Conservation (phyloP, 495 filamentous ascomycete species). For the Penicillium cosmopolitanum region DNA sequence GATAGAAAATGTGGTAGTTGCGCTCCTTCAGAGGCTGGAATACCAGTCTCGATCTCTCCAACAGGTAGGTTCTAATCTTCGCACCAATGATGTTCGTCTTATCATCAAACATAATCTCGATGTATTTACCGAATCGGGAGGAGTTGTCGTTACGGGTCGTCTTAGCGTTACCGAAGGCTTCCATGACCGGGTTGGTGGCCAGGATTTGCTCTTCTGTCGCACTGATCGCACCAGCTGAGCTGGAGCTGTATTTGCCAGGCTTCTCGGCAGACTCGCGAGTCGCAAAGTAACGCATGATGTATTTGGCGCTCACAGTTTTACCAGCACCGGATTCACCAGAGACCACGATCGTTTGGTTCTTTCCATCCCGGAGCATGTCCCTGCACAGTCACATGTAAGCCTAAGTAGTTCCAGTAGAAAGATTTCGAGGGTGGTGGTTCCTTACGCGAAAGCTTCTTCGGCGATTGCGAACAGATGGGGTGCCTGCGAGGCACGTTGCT, state of each 20-base stretch:
- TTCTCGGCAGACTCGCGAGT: slow-evolving; percentile 94
- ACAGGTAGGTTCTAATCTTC: slow-evolving; percentile 91
- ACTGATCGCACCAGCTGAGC: slow-evolving; percentile 86
- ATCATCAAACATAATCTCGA: slow-evolving; percentile 98
- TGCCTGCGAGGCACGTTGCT: slow-evolving; percentile 92
- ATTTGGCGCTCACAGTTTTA: slow-evolving; percentile 99
- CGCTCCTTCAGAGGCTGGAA: slow-evolving; percentile 97
- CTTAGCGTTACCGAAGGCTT: slow-evolving; percentile 99
- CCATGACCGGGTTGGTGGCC: slow-evolving; percentile 99
- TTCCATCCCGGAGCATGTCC: slow-evolving; percentile 94
- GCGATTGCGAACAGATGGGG: slow-evolving; percentile 99
- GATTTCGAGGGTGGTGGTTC: slow-evolving; percentile 5
- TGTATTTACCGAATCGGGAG: slow-evolving; percentile 98
- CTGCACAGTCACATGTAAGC: slow-evolving; percentile 43
- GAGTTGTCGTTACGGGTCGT: slow-evolving; percentile 99
- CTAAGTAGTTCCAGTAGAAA: background rate
- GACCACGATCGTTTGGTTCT: slow-evolving; percentile 98
- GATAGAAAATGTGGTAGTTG: slow-evolving; percentile 99
- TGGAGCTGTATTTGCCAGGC: slow-evolving; percentile 76
- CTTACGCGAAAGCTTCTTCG: slow-evolving; percentile 97
- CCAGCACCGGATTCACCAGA: slow-evolving; percentile 98
- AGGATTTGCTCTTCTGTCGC: slow-evolving; percentile 98
- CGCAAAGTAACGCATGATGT: slow-evolving; percentile 99
- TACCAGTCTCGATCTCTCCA: slow-evolving; percentile 96
- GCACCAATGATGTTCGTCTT: slow-evolving; percentile 96